A percentile compares a stretch with the other conserved stretches of the same genome.
These are phyloP conservation scores for Ganoderma sinense DNA, from an alignment of 1,284 basidiomycete genomes.

Conservation along the genomic window DNA sequence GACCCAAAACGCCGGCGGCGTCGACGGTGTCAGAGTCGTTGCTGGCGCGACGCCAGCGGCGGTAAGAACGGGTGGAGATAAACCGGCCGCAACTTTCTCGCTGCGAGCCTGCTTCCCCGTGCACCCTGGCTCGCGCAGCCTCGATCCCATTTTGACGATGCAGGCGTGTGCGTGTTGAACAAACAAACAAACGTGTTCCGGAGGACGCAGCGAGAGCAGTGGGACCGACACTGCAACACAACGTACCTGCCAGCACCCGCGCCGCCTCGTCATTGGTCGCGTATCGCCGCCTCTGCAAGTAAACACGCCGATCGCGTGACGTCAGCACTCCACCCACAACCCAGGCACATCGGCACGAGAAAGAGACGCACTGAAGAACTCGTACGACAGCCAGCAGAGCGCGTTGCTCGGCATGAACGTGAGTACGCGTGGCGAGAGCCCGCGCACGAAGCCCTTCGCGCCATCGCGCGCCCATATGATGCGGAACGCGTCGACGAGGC, in stretches of 20 bases:
- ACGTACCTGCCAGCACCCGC: not conserved
- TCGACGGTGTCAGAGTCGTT: not conserved
- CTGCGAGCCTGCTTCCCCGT: not conserved
- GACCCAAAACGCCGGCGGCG: conserved; percentile 1
- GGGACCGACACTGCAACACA: not conserved
- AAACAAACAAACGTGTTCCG: not conserved
- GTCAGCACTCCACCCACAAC: conserved; percentile 12
- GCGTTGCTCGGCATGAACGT: conserved; percentile 98
- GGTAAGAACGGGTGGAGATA: not conserved
- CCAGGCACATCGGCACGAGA: not conserved
- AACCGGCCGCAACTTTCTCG: not conserved
- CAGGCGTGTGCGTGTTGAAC: conserved; percentile 3
- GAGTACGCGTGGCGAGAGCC: conserved; percentile 90
- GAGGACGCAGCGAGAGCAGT: not conserved
- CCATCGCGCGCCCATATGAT: conserved; percentile 93
- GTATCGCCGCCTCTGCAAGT: conserved; percentile 71
- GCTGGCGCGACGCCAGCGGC: not conserved
- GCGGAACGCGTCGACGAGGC: conserved; percentile 89
- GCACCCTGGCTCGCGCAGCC: not conserved
- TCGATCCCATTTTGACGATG: conserved; percentile 2
- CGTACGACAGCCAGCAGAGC: conserved; percentile 96
- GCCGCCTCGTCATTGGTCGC: conserved; percentile 38
- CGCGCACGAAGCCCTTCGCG: conserved; percentile 85
- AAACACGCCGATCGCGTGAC: not conserved
- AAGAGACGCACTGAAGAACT: conserved; percentile 90